Percentiles rank a stretch among this genome's conserved stretches.
phyloP scores from a whole-genome alignment of 345 rosid genomes.

The Moricandia arvensis region DNA sequence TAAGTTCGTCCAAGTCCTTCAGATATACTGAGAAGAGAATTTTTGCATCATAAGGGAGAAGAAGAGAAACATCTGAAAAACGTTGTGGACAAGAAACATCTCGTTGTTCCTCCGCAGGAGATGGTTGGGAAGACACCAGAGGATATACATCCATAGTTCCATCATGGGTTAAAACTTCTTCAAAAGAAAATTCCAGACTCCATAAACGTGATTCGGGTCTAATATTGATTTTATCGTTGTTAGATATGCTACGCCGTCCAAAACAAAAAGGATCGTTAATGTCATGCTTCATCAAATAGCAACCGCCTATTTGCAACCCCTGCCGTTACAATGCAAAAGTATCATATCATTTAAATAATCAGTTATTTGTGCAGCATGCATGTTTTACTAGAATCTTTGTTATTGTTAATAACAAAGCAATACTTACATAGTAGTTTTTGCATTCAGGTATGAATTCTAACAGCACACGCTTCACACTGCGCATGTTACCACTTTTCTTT shows the following conservation, averaged over 20 bases:
- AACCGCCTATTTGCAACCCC: slow-evolving; percentile 72
- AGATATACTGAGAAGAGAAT: slow-evolving; percentile 41
- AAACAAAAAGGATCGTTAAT: slow-evolving; percentile 49
- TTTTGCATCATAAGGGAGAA: slow-evolving; percentile 44
- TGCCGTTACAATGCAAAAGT: slow-evolving; percentile 40
- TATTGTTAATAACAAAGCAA: slow-evolving; percentile 10
- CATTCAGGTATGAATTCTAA: slow-evolving; percentile 54
- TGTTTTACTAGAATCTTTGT: neutral
- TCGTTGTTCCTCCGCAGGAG: slow-evolving; percentile 25
- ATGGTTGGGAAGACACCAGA: slow-evolving; percentile 31
- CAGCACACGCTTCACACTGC: slow-evolving; percentile 48
- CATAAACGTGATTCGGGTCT: slow-evolving; percentile 46
- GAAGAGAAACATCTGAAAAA: slow-evolving; percentile 55
- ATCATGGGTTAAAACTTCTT: slow-evolving; percentile 36
- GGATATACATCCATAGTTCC: slow-evolving; percentile 35
- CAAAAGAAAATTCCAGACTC: slow-evolving; percentile 54
- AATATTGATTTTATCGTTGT: slow-evolving; percentile 42
- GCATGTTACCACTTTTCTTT: slow-evolving; percentile 35
- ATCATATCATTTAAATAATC: neutral
- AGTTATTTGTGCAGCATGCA: neutral
- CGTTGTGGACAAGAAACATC: slow-evolving; percentile 10
- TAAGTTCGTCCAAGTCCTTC: slow-evolving; percentile 39
- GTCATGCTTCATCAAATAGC: slow-evolving; percentile 58
- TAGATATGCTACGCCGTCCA: slow-evolving; percentile 35
- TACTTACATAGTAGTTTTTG: slow-evolving; percentile 30